Evolutionary conservation across 306 rosid genomes (phyloP).

Genomic region (Quercus berberidifolia): DNA sequence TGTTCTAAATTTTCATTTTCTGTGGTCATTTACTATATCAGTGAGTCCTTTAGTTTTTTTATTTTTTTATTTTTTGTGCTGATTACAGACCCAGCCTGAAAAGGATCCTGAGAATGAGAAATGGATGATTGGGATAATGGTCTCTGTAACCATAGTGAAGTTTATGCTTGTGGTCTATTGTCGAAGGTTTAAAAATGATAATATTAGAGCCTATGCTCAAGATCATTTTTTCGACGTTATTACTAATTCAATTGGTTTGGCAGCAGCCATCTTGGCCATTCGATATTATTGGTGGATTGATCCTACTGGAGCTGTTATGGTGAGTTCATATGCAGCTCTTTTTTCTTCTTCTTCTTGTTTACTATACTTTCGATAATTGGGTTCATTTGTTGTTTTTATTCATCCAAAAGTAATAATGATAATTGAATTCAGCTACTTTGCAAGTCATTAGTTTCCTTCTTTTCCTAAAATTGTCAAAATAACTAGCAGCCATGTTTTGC

Average conservation of each 20-base stretch:
- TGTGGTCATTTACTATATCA: too few species aligned
- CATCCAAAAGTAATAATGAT: too few species aligned
- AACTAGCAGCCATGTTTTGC: too few species aligned
- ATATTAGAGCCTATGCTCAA: conserved; percentile 68
- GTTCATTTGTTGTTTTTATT: too few species aligned
- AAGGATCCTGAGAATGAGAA: conserved; percentile 24
- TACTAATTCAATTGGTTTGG: conserved; percentile 75
- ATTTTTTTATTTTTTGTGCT: too few species aligned
- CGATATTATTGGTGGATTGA: conserved; percentile 34
- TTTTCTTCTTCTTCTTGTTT: too few species aligned
- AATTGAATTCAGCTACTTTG: too few species aligned
- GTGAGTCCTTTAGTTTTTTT: too few species aligned
- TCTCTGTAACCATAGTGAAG: conserved; percentile 64
- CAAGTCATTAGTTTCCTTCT: conserved; percentile 33
- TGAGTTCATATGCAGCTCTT: conserved; percentile 3
- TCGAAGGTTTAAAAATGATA: conserved; percentile 28
- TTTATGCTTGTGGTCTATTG: conserved; percentile 65
- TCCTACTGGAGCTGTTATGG: conserved; percentile 36
- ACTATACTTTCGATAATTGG: too few species aligned
- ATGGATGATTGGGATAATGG: conserved; percentile 77
- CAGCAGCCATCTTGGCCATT: conserved; percentile 58
- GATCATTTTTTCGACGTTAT: conserved; percentile 73
- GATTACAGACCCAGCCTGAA: too few species aligned
- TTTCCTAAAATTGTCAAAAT: not conserved
- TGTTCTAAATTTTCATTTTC: too few species aligned